phyloP scores from a whole-genome alignment of 495 filamentous ascomycete genomes.

The Arthonia radiata region DNA sequence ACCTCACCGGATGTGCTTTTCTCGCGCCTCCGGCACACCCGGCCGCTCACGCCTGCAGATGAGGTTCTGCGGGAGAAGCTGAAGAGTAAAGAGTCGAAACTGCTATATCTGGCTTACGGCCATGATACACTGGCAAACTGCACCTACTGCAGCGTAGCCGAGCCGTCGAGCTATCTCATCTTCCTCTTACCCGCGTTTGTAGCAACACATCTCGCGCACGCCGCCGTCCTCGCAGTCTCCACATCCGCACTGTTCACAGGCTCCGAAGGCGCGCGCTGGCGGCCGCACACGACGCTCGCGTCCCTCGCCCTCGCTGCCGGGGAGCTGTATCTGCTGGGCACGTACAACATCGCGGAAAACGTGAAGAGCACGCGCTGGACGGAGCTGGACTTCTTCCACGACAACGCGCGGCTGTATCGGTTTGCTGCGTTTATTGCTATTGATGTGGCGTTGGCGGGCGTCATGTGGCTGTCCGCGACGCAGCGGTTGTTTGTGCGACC shows the following conservation, averaged over 20 bases:
- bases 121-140: slow-evolving; percentile 45
- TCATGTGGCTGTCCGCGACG: slow-evolving; percentile 52
- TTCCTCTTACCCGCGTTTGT: slow-evolving; percentile 57
- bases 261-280: slow-evolving; percentile 36
- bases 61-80: slow-evolving; percentile 38
- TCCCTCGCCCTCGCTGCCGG: slow-evolving; percentile 29
- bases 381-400: slow-evolving; percentile 43
- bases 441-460: slow-evolving; percentile 31
- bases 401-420: slow-evolving; percentile 35
- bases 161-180: slow-evolving; percentile 44
- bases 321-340: slow-evolving; percentile 35
- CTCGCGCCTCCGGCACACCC: slow-evolving; percentile 40
- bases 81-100: slow-evolving; percentile 39
- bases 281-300: slow-evolving; percentile 38
- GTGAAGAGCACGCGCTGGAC: slow-evolving; percentile 25
- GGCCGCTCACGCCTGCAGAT: slow-evolving; percentile 39
- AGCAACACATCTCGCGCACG: slow-evolving; percentile 53
- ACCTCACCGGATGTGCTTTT: slow-evolving; percentile 72
- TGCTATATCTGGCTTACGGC: slow-evolving; percentile 65
- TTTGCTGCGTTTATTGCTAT: slow-evolving; percentile 29
- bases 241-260: slow-evolving; percentile 30
- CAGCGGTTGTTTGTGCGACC: slow-evolving; percentile 40
- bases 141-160: slow-evolving; percentile 58
- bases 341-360: slow-evolving; percentile 38
- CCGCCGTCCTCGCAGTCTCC: slow-evolving; percentile 38